These are phyloP conservation scores for Podila minutissima DNA, from an alignment of 192 early-diverging fungal species.

Conservation along the genomic window DNA sequence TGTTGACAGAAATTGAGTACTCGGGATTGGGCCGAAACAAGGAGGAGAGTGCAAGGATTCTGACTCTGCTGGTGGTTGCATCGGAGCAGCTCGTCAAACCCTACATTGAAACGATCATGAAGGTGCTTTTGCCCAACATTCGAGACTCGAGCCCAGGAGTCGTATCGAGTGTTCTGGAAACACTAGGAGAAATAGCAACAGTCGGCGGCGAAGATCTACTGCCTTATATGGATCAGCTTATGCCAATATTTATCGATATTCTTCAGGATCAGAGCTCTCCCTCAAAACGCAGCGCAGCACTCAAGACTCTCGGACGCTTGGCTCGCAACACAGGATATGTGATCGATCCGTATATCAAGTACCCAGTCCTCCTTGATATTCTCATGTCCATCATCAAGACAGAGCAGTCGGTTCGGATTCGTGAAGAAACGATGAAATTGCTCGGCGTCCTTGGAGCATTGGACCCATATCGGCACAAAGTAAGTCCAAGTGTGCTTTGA, in stretches of 20 bases:
- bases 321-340: conserved; percentile 88
- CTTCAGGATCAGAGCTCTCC: conserved; percentile 87
- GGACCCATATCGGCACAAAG: conserved; percentile 85
- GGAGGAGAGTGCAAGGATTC: conserved; percentile 83
- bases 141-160: conserved; percentile 82
- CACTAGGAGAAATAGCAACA: conserved; percentile 81
- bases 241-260: conserved; percentile 90
- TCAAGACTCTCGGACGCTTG: conserved; percentile 85
- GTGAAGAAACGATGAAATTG: conserved; percentile 86
- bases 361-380: conserved; percentile 84
- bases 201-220: conserved; percentile 85
- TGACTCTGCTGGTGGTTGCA: conserved; percentile 78
- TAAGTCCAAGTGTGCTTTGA: conserved; percentile 7
- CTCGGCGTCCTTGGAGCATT: conserved; percentile 95
- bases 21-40: conserved; percentile 77
- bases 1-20: conserved; percentile 93
- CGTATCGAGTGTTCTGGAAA: conserved; percentile 79
- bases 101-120: conserved; percentile 88
- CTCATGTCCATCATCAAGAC: conserved; percentile 85
- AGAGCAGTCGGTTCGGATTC: conserved; percentile 75
- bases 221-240: conserved; percentile 80
- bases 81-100: conserved; percentile 85
- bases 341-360: conserved; percentile 88
- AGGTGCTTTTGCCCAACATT: conserved; percentile 84
- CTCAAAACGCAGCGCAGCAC: conserved; percentile 86